Base-by-base conservation (phyloP, 2,329 filamentous ascomycete genomes). In the Chaetomium strumarium region DNA sequence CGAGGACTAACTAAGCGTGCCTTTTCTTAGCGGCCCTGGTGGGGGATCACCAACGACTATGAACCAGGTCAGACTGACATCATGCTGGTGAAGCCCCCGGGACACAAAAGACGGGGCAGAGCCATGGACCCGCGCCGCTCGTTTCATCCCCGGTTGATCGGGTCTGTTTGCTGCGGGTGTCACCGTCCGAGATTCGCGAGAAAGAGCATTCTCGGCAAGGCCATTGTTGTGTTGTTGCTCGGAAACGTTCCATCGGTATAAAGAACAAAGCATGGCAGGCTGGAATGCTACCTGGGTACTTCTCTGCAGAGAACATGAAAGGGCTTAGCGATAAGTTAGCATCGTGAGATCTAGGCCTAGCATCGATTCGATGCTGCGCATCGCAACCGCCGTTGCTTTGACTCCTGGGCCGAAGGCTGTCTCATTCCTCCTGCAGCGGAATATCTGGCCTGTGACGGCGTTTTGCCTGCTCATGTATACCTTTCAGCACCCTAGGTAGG, bases 11-110 rank as follows among this genome's bases (percentile, higher is more conserved):
- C 39, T 5, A n/a, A n/a, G n/a, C n/a, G 5, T 6, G 2, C 13
- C 16, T 46, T 34, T 40, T 29, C 38, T 44, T 20, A 40, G 39
- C 52, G 14, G 16, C 16, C 3, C 13, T 33, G 2, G 19, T n/a
- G 31, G 6, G n/a, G 20, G 17, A 51, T 33, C 12, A n/a, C 52
- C 48, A 44, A 55, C 46, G 17, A 51, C 29, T 8, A n/a, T 47
- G 43, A 44, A 55, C 46, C 36, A 1, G 9, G 16, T n/a, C 14
- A 37, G n/a, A 17, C 16, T 30, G 1, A 10, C 38, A 16, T 42
- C 7, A 37, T 3, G 20, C 17, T 29, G 36, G 46, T 3, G 6
- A 11, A 30, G 12, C 5, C 36, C n/a, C 2, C 19, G 12, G 20
- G 39, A 34, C n/a, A 39, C 17, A 49, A 40, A 30, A 29, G 9